phyloP scores from a whole-genome alignment of 257 asterid species.

The Solanum medicagineum region DNA sequence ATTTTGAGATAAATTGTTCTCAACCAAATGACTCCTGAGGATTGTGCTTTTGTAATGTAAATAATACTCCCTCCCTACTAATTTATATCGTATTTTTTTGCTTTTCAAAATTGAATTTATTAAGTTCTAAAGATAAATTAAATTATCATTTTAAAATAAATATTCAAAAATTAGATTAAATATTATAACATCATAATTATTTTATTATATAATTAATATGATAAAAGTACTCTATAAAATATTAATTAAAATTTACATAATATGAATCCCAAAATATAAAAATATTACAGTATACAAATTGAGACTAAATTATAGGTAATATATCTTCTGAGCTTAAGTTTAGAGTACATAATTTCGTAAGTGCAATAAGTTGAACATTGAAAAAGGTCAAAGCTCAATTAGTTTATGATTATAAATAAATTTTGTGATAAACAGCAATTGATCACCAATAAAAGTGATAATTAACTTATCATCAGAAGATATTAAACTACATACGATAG shows the following conservation, averaged over 20 bases:
- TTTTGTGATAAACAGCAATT: neutral
- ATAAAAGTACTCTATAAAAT: neutral
- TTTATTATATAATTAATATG: neutral
- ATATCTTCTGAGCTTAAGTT: neutral
- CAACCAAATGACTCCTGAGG: no score
- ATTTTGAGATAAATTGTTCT: no score
- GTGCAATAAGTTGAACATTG: neutral
- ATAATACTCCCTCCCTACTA: no score
- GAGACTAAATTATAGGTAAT: no score
- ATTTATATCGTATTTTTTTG: no score
- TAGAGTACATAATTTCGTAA: neutral
- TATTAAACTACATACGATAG: no score
- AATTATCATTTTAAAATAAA: no score
- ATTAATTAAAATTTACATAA: neutral
- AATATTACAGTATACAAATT: no score
- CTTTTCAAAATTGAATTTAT: neutral
- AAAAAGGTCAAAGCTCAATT: neutral
- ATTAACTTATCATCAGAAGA: neutral
- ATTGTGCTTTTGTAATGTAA: neutral
- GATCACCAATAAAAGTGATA: no score
- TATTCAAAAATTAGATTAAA: neutral
- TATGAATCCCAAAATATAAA: no score
- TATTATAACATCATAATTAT: neutral
- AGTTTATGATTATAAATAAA: neutral
- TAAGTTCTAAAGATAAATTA: no score